phyloP scores from a whole-genome alignment of 805 yeast species.

The Nakazawaea populi region DNA sequence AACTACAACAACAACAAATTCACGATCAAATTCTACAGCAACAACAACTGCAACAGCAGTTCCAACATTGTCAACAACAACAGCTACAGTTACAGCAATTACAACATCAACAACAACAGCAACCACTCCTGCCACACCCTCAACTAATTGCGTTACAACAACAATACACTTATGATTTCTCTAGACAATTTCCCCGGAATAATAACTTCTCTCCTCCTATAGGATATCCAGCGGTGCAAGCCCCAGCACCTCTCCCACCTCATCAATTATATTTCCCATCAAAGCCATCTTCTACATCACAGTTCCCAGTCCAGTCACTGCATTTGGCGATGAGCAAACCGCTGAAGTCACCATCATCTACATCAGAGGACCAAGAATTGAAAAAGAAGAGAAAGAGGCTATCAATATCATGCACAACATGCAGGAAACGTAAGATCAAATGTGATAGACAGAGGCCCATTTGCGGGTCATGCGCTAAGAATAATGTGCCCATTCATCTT shows the following conservation, averaged over 20 bases:
- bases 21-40: background rate
- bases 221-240: background rate
- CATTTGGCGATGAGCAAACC: background rate
- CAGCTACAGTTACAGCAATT: background rate
- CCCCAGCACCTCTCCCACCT: background rate
- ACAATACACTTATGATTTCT: background rate
- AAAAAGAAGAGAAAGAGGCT: slow-evolving; percentile 39
- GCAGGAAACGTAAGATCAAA: slow-evolving; percentile 33
- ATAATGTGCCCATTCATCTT: slow-evolving; percentile 19
- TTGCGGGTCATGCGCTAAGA: slow-evolving; percentile 29
- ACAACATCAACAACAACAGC: background rate
- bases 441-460: slow-evolving; percentile 33
- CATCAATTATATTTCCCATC: background rate
- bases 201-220: background rate
- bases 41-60: background rate
- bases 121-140: background rate
- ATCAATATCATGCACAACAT: slow-evolving; percentile 37
- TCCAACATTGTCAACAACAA: background rate
- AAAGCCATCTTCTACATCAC: background rate
- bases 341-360: background rate
- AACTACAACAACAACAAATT: background rate
- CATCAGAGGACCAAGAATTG: slow-evolving; percentile 13
- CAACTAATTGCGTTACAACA: background rate
- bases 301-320: background rate
- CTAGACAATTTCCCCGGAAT: background rate